A percentile compares a stretch with the other conserved stretches of the same genome.
These are phyloP conservation scores for Massospora cicadina DNA, from an alignment of 371 early-diverging fungal species.

Conservation along the genomic window DNA sequence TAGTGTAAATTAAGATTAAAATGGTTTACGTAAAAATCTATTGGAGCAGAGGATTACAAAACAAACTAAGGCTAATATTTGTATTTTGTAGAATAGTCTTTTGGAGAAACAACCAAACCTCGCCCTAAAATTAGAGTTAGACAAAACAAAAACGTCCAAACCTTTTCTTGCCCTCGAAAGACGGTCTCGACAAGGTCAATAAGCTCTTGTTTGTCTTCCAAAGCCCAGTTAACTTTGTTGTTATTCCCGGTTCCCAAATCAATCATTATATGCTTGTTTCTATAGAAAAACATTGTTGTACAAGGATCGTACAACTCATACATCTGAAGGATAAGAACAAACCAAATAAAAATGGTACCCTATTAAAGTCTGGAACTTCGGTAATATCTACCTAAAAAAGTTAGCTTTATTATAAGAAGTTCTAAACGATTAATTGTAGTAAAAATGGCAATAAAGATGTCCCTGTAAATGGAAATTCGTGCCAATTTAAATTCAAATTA, in stretches of 20 bases:
- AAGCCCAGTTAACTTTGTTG: constrained; percentile 95
- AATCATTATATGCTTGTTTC: constrained; percentile 96
- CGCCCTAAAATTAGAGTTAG: constrained; percentile 17
- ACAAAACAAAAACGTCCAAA: constrained; percentile 18
- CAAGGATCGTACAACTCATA: constrained; percentile 95
- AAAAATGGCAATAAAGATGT: not conserved
- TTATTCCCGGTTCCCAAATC: constrained; percentile 98
- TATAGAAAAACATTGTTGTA: constrained; percentile 83
- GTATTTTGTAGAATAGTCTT: constrained; percentile 93
- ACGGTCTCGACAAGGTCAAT: constrained; percentile 82
- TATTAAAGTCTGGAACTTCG: constrained; percentile 82
- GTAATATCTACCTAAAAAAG: constrained; percentile 44
- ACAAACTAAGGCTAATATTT: constrained; percentile 39
- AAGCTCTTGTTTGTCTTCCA: constrained; percentile 75
- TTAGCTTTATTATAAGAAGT: constrained; percentile 1
- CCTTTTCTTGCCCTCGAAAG: constrained; percentile 85
- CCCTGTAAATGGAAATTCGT: not conserved
- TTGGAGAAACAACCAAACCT: constrained; percentile 88
- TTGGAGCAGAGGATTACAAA: not conserved
- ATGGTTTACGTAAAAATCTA: too few relatives aligned
- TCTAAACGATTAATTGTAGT: not conserved
- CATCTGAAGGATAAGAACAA: constrained; percentile 33
- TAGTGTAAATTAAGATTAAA: too few relatives aligned
- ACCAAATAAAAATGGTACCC: constrained; percentile 18
- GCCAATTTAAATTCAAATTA: not conserved